Percentiles rank a stretch among this genome's conserved stretches.
Evolutionary conservation across 768 basidiomycete species (phyloP).

Genomic region (Lactarius quietus): DNA sequence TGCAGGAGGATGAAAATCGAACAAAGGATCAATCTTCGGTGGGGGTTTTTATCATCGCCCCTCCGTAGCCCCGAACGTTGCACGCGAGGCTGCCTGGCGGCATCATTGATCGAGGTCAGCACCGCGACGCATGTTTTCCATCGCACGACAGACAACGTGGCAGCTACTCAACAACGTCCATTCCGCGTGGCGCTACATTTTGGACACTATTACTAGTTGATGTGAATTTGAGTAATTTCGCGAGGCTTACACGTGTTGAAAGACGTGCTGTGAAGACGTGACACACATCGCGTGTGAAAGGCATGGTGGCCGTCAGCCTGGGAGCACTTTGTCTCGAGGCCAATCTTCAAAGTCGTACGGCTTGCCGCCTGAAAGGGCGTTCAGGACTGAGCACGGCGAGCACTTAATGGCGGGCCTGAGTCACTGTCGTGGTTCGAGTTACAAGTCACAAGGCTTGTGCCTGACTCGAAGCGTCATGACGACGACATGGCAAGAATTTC

Average conservation of each 20-base stretch:
- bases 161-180: background rate
- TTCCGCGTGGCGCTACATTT: background rate
- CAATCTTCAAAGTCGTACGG: background rate
- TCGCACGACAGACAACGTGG: slow-evolving; percentile 13
- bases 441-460: too few species aligned
- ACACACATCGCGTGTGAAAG: background rate
- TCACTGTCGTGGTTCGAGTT: too few species aligned
- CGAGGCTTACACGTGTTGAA: slow-evolving; percentile 24
- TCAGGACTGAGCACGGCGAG: too few species aligned
- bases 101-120: slow-evolving; percentile 24
- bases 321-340: background rate
- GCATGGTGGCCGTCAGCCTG: background rate
- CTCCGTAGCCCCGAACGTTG: background rate
- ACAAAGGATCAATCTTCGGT: slow-evolving; percentile 14
- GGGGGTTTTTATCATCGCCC: slow-evolving; percentile 18
- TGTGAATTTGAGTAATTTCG: slow-evolving; percentile 6
- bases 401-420: too few species aligned
- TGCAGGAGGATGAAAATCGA: slow-evolving; percentile 11
- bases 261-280: slow-evolving; percentile 18
- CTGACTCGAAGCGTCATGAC: too few species aligned
- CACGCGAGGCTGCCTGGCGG: slow-evolving; percentile 25
- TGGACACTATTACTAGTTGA: background rate
- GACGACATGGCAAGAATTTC: too few species aligned
- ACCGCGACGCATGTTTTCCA: slow-evolving; percentile 19
- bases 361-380: background rate